Base-by-base conservation (phyloP, 2,329 filamentous ascomycete species). In the Harringtonia aguacate region DNA sequence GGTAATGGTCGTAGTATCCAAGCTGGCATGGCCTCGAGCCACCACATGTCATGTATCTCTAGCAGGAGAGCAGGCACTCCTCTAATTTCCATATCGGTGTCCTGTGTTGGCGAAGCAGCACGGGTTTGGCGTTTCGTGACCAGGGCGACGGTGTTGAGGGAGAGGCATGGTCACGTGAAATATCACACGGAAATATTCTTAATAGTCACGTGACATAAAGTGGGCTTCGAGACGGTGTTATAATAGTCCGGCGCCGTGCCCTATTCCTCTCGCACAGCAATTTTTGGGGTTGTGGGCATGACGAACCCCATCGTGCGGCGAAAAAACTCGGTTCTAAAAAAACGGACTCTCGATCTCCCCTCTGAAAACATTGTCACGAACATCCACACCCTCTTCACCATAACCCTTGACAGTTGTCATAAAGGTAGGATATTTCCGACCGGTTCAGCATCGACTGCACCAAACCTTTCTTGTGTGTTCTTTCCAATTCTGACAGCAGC, bases 261-360 rank as follows among this genome's bases (percentile, higher is more conserved):
- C 40, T 42, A 42, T 22, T 41, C 20, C 39, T n/a, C n/a, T n/a
- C 39, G 22, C 40, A 36, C 39, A 41, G n/a, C 22, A 36, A 18
- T 15, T 36, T 42, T 42, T 24, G 39, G 29, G 6, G 20, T 31
- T 24, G 8, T 18, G 14, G 10, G 24, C 33, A 34, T 20, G 13
- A 30, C 15, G 8, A 35, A 28, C 29, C 35, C 36, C 27, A 14
- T 43, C 36, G 41, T 33, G 36, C 36, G 33, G 22, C 27, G 43
- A 46, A 46, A 45, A 46, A 38, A 21, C 29, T 18, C 37, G 27
- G 28, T 29, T 38, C 36, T 41, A 38, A 41, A 44, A 42, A 46
- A 41, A 35, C 18, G 22, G 20, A 21, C 17, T 36, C 31, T 22
- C 36, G 30, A 28, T 38, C 27, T 34, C 22, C 18, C 38, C 44